phyloP scores from a whole-genome alignment of 306 rosid species.

The Fagus sylvatica region DNA sequence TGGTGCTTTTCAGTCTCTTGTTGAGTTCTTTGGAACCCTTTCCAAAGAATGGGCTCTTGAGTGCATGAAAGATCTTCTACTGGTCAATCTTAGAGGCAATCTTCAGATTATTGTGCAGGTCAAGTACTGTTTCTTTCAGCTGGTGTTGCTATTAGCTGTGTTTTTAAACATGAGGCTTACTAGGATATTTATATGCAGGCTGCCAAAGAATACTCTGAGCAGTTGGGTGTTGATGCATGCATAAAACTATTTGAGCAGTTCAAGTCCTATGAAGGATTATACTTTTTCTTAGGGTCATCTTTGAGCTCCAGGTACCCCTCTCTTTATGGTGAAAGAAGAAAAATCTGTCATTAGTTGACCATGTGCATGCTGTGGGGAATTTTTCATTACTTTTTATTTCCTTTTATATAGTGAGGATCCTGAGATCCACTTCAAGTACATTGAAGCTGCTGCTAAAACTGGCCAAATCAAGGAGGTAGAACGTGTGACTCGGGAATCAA shows the following conservation, averaged over 20 bases:
- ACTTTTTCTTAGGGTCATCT: conserved; percentile 96
- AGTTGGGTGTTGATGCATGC: conserved; percentile 90
- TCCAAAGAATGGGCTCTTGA: conserved; percentile 97
- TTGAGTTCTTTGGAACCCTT: conserved; percentile 92
- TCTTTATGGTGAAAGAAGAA: not conserved
- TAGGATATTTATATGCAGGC: conserved; percentile 44
- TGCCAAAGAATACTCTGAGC: conserved; percentile 98
- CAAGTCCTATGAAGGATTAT: conserved; percentile 93
- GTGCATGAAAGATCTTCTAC: conserved; percentile 96
- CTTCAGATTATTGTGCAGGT: conserved; percentile 99
- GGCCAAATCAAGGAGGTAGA: conserved; percentile 99
- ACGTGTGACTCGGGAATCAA: conserved; percentile 98
- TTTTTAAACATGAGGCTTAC: not conserved
- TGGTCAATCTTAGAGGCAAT: conserved; percentile 97
- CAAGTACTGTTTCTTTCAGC: conserved; percentile 2
- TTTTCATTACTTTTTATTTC: not conserved
- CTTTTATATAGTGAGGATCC: conserved; percentile 76
- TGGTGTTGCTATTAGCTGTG: not conserved
- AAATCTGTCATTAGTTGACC: not conserved
- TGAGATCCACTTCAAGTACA: conserved; percentile 97
- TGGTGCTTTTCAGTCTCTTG: conserved; percentile 71
- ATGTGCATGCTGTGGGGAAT: not conserved
- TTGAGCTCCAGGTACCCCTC: conserved; percentile 81
- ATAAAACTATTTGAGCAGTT: conserved; percentile 96
- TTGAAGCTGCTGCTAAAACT: conserved; percentile 99